Conservation (phyloP, 805 yeast genomes). For the Aciculoconidium aculeatum region DNA sequence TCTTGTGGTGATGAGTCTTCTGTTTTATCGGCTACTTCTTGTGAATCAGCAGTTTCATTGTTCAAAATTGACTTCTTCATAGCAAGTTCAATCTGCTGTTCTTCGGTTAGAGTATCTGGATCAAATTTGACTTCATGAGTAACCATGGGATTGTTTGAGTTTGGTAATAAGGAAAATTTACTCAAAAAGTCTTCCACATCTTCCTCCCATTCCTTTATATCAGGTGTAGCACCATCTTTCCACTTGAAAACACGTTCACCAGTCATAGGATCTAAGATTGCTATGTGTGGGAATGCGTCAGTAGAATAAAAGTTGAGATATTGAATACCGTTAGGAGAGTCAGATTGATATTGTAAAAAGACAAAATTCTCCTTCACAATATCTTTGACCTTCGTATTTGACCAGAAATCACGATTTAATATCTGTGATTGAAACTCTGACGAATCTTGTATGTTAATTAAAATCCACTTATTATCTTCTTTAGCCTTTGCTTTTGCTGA, state of each 20-base stretch:
- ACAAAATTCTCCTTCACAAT: slow-evolving; percentile 63
- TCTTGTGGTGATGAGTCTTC: slow-evolving; percentile 20
- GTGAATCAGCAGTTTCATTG: slow-evolving; percentile 12
- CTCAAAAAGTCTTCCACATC: slow-evolving; percentile 67
- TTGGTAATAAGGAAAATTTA: slow-evolving; percentile 58
- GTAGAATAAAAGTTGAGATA: slow-evolving; percentile 72
- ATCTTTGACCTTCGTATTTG: slow-evolving; percentile 57
- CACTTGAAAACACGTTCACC: slow-evolving; percentile 84
- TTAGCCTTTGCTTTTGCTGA: slow-evolving; percentile 68
- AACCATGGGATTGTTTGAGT: slow-evolving; percentile 59
- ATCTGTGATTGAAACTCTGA: slow-evolving; percentile 85
- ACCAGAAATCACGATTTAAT: slow-evolving; percentile 91
- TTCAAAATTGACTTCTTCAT: slow-evolving; percentile 53
- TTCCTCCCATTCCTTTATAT: slow-evolving; percentile 51
- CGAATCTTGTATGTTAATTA: slow-evolving; percentile 82
- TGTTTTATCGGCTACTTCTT: slow-evolving; percentile 12
- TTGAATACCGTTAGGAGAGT: slow-evolving; percentile 66
- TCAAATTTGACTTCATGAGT: slow-evolving; percentile 55
- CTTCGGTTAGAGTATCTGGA: slow-evolving; percentile 66
- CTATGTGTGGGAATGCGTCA: slow-evolving; percentile 74
- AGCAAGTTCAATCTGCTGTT: slow-evolving; percentile 77
- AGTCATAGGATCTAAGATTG: slow-evolving; percentile 90
- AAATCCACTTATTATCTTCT: slow-evolving; percentile 65
- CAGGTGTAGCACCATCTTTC: slow-evolving; percentile 59
- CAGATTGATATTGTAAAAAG: slow-evolving; percentile 80